Evolutionary conservation across 2,329 filamentous ascomycete genomes (phyloP).

Genomic region (Pseudogymnoascus sp.): DNA sequence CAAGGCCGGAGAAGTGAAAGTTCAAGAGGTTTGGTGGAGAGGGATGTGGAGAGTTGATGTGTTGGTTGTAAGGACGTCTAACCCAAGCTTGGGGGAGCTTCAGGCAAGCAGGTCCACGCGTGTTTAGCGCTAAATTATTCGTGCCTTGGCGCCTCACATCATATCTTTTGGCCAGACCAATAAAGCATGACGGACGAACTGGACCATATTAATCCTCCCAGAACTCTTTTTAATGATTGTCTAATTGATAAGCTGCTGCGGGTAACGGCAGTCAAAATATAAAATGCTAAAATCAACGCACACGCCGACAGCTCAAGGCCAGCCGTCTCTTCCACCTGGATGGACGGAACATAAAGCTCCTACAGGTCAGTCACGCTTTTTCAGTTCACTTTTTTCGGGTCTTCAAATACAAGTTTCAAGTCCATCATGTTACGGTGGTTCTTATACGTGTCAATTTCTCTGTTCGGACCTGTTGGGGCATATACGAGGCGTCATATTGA

Average conservation of each 20-base stretch:
- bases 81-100: conserved; percentile 11
- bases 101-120: conserved; percentile 15
- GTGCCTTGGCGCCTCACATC: conserved; percentile 10
- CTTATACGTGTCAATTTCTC: background rate
- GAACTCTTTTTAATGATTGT: background rate
- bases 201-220: background rate
- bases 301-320: conserved; percentile 39
- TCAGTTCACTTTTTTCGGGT: background rate
- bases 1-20: conserved; percentile 11
- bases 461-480: background rate
- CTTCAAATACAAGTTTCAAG: background rate
- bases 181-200: background rate
- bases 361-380: conserved; percentile 41
- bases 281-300: conserved; percentile 72
- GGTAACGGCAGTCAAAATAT: background rate
- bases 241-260: background rate
- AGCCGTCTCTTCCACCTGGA: conserved; percentile 59
- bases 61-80: conserved; percentile 5
- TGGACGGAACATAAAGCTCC: conserved; percentile 95
- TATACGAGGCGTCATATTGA: background rate
- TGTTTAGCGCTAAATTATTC: conserved; percentile 11
- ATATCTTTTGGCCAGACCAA: conserved; percentile 4
- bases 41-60: background rate
- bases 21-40: background rate
- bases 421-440: too few species aligned